Conservation (phyloP, 1,284 basidiomycete species). For the Fereydounia khargensis region DNA sequence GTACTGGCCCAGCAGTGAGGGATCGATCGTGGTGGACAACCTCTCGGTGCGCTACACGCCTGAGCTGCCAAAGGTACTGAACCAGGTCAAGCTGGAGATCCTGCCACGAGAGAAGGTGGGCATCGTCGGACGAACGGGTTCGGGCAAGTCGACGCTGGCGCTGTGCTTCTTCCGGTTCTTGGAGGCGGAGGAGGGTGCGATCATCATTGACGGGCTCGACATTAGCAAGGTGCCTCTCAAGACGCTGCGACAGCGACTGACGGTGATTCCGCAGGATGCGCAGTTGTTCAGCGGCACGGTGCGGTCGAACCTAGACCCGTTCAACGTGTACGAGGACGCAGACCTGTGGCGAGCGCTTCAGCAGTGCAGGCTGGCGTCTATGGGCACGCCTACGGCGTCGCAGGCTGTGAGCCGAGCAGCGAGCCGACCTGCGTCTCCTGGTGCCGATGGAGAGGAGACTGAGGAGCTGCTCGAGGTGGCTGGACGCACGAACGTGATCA, state of each 20-base stretch:
- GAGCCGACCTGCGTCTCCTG: slow-evolving; percentile 29
- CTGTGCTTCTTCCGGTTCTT: slow-evolving; percentile 92
- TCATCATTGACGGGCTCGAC: slow-evolving; percentile 83
- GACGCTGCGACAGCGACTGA: slow-evolving; percentile 76
- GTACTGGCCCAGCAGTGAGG: slow-evolving; percentile 53
- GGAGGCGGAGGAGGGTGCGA: slow-evolving; percentile 76
- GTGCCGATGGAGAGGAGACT: slow-evolving; percentile 3
- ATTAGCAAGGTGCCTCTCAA: slow-evolving; percentile 81
- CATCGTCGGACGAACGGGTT: slow-evolving; percentile 68
- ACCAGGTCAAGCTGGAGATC: slow-evolving; percentile 49
- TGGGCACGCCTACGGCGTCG: slow-evolving; percentile 17
- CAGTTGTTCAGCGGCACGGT: slow-evolving; percentile 54
- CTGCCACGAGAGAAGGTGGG: slow-evolving; percentile 55
- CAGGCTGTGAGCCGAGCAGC: slow-evolving; percentile 26
- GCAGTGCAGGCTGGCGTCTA: slow-evolving; percentile 59
- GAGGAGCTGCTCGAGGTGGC: slow-evolving; percentile 9
- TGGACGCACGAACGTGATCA: slow-evolving; percentile 60
- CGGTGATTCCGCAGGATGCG: slow-evolving; percentile 87
- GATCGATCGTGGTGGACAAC: slow-evolving; percentile 48
- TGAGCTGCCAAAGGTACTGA: slow-evolving; percentile 52
- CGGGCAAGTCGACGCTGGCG: slow-evolving; percentile 83
- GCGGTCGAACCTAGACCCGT: slow-evolving; percentile 63
- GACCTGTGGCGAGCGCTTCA: slow-evolving; percentile 63
- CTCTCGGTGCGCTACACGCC: slow-evolving; percentile 55
- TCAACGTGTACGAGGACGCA: slow-evolving; percentile 70